Evolutionary conservation across 345 rosid species (phyloP).

Genomic region (Citrus reticulata): DNA sequence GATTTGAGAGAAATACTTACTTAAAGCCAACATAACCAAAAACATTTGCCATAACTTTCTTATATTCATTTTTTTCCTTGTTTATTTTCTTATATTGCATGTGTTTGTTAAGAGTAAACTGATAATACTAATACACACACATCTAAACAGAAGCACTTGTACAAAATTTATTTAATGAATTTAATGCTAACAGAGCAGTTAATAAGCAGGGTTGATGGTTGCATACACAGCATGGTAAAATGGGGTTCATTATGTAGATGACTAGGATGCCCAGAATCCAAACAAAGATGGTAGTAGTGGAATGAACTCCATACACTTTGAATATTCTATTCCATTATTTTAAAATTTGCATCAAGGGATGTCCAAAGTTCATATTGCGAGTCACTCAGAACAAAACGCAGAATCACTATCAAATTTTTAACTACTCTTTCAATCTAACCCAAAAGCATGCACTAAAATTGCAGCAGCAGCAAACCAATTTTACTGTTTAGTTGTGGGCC

Average conservation of each 20-base stretch:
- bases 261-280: neutral
- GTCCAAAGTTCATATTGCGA: neutral
- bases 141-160: no score
- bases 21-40: no score
- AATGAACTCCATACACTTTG: neutral
- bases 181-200: neutral
- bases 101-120: no score
- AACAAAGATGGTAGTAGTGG: neutral
- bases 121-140: no score
- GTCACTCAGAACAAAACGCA: neutral
- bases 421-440: slow-evolving; percentile 15
- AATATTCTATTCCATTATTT: slow-evolving; percentile 15
- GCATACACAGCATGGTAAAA: neutral
- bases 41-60: no score
- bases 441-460: neutral
- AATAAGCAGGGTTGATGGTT: neutral
- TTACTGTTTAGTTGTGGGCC: slow-evolving; percentile 31
- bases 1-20: no score
- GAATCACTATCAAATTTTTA: neutral
- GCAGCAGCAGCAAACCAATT: neutral
- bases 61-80: no score
- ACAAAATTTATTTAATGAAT: neutral
- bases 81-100: no score
- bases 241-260: neutral
- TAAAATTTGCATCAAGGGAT: neutral